phyloP scores from a whole-genome alignment of 768 basidiomycete genomes.

The Fomitopsis pulvina region DNA sequence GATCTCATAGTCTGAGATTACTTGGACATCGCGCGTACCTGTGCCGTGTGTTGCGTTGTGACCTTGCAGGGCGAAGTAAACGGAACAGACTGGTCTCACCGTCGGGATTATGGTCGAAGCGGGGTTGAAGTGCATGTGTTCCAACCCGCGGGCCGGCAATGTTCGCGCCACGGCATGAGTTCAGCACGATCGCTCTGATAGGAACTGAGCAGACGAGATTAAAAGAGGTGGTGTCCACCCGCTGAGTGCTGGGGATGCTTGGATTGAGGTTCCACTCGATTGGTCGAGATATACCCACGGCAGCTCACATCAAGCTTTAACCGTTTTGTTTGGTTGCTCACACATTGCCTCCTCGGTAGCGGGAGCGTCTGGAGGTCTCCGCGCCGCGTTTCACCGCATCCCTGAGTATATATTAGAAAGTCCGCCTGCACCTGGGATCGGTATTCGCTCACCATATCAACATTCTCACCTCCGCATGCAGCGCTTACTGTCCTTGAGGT shows the following conservation, averaged over 20 bases:
- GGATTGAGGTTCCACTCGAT: background rate
- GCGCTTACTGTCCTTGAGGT: background rate
- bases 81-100: too few relatives aligned
- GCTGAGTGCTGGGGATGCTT: background rate
- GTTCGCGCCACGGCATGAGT: background rate
- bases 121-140: too few relatives aligned
- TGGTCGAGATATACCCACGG: constrained; percentile 9
- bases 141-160: background rate
- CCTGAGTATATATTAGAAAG: constrained; percentile 15
- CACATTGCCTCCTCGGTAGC: constrained; percentile 6
- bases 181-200: constrained; percentile 2
- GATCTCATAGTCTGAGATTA: too few relatives aligned
- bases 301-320: constrained; percentile 24
- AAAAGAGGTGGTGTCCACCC: background rate
- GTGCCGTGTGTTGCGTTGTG: too few relatives aligned
- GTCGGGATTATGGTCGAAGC: too few relatives aligned
- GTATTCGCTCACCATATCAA: constrained; percentile 21
- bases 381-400: constrained; percentile 2
- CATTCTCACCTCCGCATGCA: constrained; percentile 15
- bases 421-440: constrained; percentile 23
- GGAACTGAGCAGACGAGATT: constrained; percentile 1
- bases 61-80: too few relatives aligned
- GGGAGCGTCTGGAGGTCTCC: constrained; percentile 2
- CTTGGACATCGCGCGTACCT: too few relatives aligned
- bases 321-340: constrained; percentile 15